Percentiles rank a stretch among this genome's conserved stretches.
Evolutionary conservation across 2,329 filamentous ascomycete species (phyloP).

Genomic region (Pseudocercospora fijiensis): DNA sequence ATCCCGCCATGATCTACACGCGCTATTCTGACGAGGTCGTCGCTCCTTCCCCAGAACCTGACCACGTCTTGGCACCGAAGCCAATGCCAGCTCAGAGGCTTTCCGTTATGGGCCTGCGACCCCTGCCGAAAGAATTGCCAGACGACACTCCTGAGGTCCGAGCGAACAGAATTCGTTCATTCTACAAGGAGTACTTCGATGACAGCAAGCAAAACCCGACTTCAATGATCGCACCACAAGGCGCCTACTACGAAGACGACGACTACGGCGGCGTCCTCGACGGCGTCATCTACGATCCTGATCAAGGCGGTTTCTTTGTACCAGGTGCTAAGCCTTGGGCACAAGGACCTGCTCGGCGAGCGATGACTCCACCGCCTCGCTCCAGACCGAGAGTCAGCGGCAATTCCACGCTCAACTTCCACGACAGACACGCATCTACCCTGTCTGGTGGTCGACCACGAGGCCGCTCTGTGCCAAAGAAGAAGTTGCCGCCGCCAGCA

Average conservation of each 20-base stretch:
- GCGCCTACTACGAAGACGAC: slow-evolving; percentile 63
- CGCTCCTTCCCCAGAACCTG: slow-evolving; percentile 19
- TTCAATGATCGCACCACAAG: slow-evolving; percentile 45
- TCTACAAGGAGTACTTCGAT: slow-evolving; percentile 99
- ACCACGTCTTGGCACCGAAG: slow-evolving; percentile 21
- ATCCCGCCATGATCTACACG: slow-evolving; percentile 30
- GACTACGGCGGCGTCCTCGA: slow-evolving; percentile 71
- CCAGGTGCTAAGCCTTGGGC: slow-evolving; percentile 63
- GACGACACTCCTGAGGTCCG: slow-evolving; percentile 89
- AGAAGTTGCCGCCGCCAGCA: slow-evolving; percentile 68
- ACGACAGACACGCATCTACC: slow-evolving; percentile 39
- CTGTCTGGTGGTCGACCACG: slow-evolving; percentile 32
- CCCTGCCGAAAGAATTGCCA: slow-evolving; percentile 81
- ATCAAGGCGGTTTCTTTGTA: slow-evolving; percentile 63
- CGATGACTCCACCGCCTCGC: slow-evolving; percentile 89
- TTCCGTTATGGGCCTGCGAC: slow-evolving; percentile 66
- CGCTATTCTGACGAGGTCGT: slow-evolving; percentile 26
- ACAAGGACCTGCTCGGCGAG: slow-evolving; percentile 79
- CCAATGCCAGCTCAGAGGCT: slow-evolving; percentile 41
- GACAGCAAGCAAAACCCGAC: slow-evolving; percentile 61
- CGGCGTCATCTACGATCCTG: slow-evolving; percentile 55
- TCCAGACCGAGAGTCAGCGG: slow-evolving; percentile 56
- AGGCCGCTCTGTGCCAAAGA: slow-evolving; percentile 46
- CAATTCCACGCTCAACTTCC: slow-evolving; percentile 36
- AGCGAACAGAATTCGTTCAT: slow-evolving; percentile 94